Evolutionary conservation across 2,329 filamentous ascomycete genomes (phyloP).

Genomic region (Fragosphaeria purpurea): DNA sequence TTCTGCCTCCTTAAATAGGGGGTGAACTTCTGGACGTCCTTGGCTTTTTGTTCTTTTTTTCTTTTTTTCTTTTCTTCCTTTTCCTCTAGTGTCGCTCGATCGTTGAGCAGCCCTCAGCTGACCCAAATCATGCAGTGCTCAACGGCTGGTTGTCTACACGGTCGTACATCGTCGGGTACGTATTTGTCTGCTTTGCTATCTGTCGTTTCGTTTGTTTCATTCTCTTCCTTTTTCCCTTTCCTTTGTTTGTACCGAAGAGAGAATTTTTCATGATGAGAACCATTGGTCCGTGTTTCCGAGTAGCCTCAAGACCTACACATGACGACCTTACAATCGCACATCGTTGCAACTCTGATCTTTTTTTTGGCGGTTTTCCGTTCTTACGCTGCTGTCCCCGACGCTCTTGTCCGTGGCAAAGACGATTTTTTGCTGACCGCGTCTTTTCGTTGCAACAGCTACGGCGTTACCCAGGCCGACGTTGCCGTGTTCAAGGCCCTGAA

Average conservation of each 20-base stretch:
- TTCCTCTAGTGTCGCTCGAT: neutral
- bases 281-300: conserved; percentile 82
- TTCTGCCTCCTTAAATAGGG: too few species aligned
- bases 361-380: neutral
- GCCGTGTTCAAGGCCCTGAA: conserved; percentile 86
- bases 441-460: conserved; percentile 28
- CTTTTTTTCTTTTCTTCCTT: neutral
- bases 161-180: conserved; percentile 70
- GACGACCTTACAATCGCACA: conserved; percentile 51
- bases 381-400: neutral
- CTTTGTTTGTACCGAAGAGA: neutral
- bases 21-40: neutral
- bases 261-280: conserved; percentile 54
- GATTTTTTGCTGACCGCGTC: neutral
- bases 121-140: conserved; percentile 34
- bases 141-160: conserved; percentile 58
- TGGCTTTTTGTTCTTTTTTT: neutral
- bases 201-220: neutral
- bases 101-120: conserved; percentile 5
- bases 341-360: conserved; percentile 60
- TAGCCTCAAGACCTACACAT: conserved; percentile 74
- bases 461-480: conserved; percentile 89
- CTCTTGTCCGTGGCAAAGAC: too few species aligned
- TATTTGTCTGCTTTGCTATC: conserved; percentile 16
- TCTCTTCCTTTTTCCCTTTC: conserved; percentile 1